These are phyloP conservation scores for Pistacia atlantica DNA, from an alignment of 345 rosid species.

Conservation along the genomic window DNA sequence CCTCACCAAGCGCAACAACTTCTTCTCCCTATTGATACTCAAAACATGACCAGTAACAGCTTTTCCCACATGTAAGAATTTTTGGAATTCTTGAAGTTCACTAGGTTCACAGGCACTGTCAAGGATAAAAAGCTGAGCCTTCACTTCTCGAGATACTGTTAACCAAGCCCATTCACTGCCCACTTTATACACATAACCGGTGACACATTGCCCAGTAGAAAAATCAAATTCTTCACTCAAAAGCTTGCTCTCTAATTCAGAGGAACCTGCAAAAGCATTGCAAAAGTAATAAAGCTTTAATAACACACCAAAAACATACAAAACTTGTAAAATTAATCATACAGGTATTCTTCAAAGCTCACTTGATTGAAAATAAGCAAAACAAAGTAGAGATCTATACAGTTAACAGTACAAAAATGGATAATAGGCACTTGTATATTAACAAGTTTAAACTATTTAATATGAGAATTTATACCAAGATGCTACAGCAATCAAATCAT, in stretches of 20 bases:
- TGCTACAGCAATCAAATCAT: background rate
- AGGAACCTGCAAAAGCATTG: slow-evolving; percentile 41
- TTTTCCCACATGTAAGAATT: slow-evolving; percentile 64
- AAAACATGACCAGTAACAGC: slow-evolving; percentile 66
- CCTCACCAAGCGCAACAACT: slow-evolving; percentile 63
- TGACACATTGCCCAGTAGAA: slow-evolving; percentile 55
- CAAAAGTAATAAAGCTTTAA: background rate
- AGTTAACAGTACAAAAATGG: background rate
- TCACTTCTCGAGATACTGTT: slow-evolving; percentile 68
- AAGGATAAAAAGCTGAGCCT: slow-evolving; percentile 70
- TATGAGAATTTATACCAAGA: background rate
- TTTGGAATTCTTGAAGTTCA: slow-evolving; percentile 75
- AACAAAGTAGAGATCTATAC: background rate
- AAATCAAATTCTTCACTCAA: slow-evolving; percentile 45
- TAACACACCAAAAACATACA: background rate
- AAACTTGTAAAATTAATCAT: background rate
- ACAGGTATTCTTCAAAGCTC: background rate
- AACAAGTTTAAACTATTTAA: background rate
- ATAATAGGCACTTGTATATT: background rate
- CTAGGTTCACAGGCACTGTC: slow-evolving; percentile 72
- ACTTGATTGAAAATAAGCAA: background rate
- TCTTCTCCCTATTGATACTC: slow-evolving; percentile 63
- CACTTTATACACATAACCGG: slow-evolving; percentile 87
- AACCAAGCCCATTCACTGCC: slow-evolving; percentile 88
- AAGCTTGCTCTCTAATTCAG: slow-evolving; percentile 33